Percentiles rank a stretch among this genome's conserved stretches.
These are phyloP conservation scores for Coemansia sp. DNA, from an alignment of 192 early-diverging fungal genomes.

Conservation along the genomic window DNA sequence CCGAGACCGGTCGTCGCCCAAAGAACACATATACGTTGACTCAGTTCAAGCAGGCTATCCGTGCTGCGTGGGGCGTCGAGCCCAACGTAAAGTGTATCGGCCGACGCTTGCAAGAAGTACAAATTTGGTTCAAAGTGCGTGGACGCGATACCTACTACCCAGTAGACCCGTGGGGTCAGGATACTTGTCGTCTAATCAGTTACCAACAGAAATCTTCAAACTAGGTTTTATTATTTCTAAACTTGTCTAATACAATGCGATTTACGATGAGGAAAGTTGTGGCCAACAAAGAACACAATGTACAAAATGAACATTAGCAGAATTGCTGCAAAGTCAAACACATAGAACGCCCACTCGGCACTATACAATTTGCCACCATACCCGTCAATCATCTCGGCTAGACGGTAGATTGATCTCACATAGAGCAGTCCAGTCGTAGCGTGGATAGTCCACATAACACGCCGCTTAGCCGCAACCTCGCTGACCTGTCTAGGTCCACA, in stretches of 20 bases:
- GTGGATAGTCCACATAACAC: slow-evolving; percentile 30
- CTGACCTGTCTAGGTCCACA: slow-evolving; percentile 15
- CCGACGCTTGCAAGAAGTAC: slow-evolving; percentile 43
- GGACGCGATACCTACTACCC: slow-evolving; percentile 48
- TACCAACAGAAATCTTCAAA: slow-evolving; percentile 37
- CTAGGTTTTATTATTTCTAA: not conserved
- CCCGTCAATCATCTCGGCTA: slow-evolving; percentile 45
- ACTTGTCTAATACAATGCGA: not conserved
- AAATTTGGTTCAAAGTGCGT: slow-evolving; percentile 51
- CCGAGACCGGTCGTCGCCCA: slow-evolving; percentile 30
- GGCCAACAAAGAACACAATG: slow-evolving; percentile 19
- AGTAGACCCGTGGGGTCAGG: slow-evolving; percentile 37
- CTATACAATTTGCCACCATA: slow-evolving; percentile 42
- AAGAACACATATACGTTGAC: slow-evolving; percentile 46
- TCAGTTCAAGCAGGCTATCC: slow-evolving; percentile 41
- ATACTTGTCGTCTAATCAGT: slow-evolving; percentile 41
- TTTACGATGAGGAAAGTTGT: slow-evolving; percentile 13
- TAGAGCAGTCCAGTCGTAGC: slow-evolving; percentile 40
- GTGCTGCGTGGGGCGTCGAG: slow-evolving; percentile 38
- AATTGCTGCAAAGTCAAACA: slow-evolving; percentile 47
- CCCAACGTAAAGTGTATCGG: slow-evolving; percentile 48
- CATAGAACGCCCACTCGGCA: slow-evolving; percentile 49
- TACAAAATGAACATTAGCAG: slow-evolving; percentile 28
- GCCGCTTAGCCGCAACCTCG: slow-evolving; percentile 15
- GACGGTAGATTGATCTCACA: slow-evolving; percentile 42